Evolutionary conservation across 345 rosid species (phyloP).

Genomic region (Turritis glabra): DNA sequence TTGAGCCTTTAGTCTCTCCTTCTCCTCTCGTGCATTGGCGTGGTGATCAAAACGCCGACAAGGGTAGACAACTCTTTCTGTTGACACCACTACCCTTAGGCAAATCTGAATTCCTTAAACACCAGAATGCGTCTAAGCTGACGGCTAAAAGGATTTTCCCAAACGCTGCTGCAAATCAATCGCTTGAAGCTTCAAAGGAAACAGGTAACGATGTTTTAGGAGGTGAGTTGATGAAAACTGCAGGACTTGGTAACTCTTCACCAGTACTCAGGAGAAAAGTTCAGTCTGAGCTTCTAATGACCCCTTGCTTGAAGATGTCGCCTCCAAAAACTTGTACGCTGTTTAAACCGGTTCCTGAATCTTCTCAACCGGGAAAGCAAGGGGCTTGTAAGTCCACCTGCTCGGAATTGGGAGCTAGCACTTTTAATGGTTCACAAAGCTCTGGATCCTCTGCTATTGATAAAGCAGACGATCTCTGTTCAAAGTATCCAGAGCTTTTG

Average conservation of each 20-base stretch:
- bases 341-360: conserved; percentile 59
- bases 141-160: conserved; percentile 41
- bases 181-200: conserved; percentile 41
- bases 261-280: conserved; percentile 42
- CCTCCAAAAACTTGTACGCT: conserved; percentile 79
- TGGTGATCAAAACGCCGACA: conserved; percentile 57
- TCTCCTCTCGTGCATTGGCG: conserved; percentile 94
- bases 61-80: conserved; percentile 73
- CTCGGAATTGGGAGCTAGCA: conserved; percentile 48
- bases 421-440: conserved; percentile 35
- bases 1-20: conserved; percentile 72
- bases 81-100: conserved; percentile 82
- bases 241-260: conserved; percentile 47
- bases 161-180: conserved; percentile 39
- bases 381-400: conserved; percentile 55
- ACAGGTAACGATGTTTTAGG: conserved; percentile 43
- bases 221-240: conserved; percentile 28
- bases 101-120: conserved; percentile 54
- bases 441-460: conserved; percentile 63
- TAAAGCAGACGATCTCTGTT: conserved; percentile 44
- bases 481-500: conserved; percentile 75
- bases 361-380: conserved; percentile 35
- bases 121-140: conserved; percentile 41
- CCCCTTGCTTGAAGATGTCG: conserved; percentile 75
- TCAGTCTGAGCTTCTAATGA: conserved; percentile 54